Evolutionary conservation across 2,329 filamentous ascomycete species (phyloP).

Genomic region (Phaeosphaeriaceae sp.): DNA sequence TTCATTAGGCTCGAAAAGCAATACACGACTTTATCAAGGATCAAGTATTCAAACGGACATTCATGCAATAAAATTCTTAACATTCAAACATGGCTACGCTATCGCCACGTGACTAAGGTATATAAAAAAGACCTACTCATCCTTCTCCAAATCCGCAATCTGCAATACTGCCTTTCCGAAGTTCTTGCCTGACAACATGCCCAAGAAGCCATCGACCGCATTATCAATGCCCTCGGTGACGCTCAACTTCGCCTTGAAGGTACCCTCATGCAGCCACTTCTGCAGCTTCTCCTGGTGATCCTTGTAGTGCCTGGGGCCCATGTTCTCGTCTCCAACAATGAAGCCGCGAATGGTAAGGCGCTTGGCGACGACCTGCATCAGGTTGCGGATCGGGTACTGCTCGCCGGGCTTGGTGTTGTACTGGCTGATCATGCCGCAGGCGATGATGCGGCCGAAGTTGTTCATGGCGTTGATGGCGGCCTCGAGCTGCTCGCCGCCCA

Average conservation of each 20-base stretch:
- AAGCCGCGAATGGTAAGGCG: slow-evolving; percentile 77
- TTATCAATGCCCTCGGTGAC: slow-evolving; percentile 81
- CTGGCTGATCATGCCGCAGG: slow-evolving; percentile 72
- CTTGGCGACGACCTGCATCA: slow-evolving; percentile 71
- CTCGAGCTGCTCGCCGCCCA: slow-evolving; percentile 76
- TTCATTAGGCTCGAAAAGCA: too few species aligned
- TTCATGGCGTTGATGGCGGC: slow-evolving; percentile 72
- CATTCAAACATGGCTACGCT: not conserved
- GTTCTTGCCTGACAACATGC: slow-evolving; percentile 79
- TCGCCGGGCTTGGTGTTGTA: slow-evolving; percentile 72
- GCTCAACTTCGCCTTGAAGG: slow-evolving; percentile 72
- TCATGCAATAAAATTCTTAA: not conserved
- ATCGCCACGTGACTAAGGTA: not conserved
- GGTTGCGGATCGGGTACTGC: slow-evolving; percentile 70
- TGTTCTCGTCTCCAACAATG: slow-evolving; percentile 70
- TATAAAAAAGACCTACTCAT: slow-evolving; percentile 21
- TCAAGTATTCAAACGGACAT: too few species aligned
- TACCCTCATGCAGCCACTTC: slow-evolving; percentile 78
- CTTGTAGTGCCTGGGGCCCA: slow-evolving; percentile 69
- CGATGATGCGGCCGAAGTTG: slow-evolving; percentile 67
- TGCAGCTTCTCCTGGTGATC: slow-evolving; percentile 79
- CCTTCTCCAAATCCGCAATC: slow-evolving; percentile 54
- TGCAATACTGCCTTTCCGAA: slow-evolving; percentile 86
- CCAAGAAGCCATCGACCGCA: slow-evolving; percentile 74
- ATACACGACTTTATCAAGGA: too few species aligned